These are phyloP conservation scores for Geranium incanum DNA, from an alignment of 441 rosid species.

Conservation along the genomic window DNA sequence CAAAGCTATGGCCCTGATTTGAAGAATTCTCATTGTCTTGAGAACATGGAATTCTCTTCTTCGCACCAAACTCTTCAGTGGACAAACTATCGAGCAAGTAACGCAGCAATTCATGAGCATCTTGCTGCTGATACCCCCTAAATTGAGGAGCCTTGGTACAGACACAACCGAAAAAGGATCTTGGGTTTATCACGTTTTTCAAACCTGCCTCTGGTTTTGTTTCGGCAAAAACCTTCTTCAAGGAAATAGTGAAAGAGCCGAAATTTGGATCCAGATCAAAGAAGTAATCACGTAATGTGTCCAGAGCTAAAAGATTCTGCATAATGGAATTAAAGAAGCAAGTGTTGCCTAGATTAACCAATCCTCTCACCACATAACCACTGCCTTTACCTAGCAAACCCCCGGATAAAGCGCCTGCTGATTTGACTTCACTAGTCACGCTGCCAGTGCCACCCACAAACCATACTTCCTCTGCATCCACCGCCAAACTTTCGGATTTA, in stretches of 20 bases:
- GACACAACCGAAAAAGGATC: slow-evolving; percentile 48
- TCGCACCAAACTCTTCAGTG: slow-evolving; percentile 55
- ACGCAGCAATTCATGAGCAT: slow-evolving; percentile 81
- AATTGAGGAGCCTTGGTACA: slow-evolving; percentile 83
- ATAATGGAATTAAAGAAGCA: slow-evolving; percentile 89
- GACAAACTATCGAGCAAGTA: slow-evolving; percentile 78
- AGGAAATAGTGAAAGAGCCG: slow-evolving; percentile 54
- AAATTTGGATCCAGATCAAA: slow-evolving; percentile 37
- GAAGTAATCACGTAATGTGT: slow-evolving; percentile 47
- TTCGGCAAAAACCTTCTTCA: slow-evolving; percentile 67
- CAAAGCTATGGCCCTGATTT: slow-evolving; percentile 44
- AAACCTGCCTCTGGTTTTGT: slow-evolving; percentile 45
- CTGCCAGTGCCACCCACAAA: slow-evolving; percentile 45
- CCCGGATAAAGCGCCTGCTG: slow-evolving; percentile 25
- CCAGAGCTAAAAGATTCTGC: slow-evolving; percentile 81
- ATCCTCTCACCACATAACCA: slow-evolving; percentile 57
- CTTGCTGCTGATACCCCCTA: slow-evolving; percentile 89
- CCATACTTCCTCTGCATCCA: slow-evolving; percentile 50
- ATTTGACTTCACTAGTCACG: slow-evolving; percentile 15
- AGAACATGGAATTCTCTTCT: slow-evolving; percentile 39
- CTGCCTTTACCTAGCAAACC: slow-evolving; percentile 36
- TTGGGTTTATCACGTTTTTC: slow-evolving; percentile 66
- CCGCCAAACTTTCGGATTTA: slow-evolving; percentile 27
- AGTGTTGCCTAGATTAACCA: slow-evolving; percentile 86
- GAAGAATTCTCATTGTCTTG: slow-evolving; percentile 28